phyloP scores from a whole-genome alignment of 2,329 filamentous ascomycete genomes.

The Didymella arachidicola region DNA sequence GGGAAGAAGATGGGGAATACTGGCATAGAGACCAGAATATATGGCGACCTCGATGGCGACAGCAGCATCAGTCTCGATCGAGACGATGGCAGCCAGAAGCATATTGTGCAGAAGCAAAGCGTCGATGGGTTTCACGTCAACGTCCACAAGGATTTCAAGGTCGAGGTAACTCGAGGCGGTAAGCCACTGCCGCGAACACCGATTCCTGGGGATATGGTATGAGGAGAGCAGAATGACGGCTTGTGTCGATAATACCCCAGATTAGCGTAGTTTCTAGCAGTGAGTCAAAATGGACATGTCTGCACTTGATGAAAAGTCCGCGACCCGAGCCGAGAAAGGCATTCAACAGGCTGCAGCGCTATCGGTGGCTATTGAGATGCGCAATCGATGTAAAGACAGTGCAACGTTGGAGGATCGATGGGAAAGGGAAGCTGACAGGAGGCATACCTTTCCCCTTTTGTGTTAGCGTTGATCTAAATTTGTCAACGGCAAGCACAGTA shows the following conservation, averaged over 20 bases:
- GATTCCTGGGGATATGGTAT: slow-evolving; percentile 10
- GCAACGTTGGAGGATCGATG: background rate
- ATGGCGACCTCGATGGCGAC: slow-evolving; percentile 18
- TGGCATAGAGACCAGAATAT: slow-evolving; percentile 25
- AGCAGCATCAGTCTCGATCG: slow-evolving; percentile 17
- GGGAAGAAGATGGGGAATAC: slow-evolving; percentile 4
- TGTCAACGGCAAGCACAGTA: slow-evolving; percentile 2
- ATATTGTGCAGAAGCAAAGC: slow-evolving; percentile 13
- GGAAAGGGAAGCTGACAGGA: background rate
- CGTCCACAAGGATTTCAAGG: slow-evolving; percentile 20
- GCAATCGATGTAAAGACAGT: background rate
- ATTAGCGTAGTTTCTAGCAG: background rate
- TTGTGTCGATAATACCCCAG: background rate
- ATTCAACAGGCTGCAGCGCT: background rate
- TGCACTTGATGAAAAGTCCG: background rate
- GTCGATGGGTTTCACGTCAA: slow-evolving; percentile 16
- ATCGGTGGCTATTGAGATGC: too few relatives aligned
- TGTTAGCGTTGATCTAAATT: slow-evolving; percentile 14
- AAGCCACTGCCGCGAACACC: slow-evolving; percentile 17
- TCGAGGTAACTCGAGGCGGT: slow-evolving; percentile 15
- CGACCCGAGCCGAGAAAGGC: background rate
- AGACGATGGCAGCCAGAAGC: slow-evolving; percentile 21
- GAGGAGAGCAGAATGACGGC: background rate
- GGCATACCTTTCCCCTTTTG: background rate
- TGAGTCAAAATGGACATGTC: background rate